A percentile compares a stretch with the other conserved stretches of the same genome.
Conservation (phyloP, 2,329 filamentous ascomycete species). For the Talaromyces sp. region DNA sequence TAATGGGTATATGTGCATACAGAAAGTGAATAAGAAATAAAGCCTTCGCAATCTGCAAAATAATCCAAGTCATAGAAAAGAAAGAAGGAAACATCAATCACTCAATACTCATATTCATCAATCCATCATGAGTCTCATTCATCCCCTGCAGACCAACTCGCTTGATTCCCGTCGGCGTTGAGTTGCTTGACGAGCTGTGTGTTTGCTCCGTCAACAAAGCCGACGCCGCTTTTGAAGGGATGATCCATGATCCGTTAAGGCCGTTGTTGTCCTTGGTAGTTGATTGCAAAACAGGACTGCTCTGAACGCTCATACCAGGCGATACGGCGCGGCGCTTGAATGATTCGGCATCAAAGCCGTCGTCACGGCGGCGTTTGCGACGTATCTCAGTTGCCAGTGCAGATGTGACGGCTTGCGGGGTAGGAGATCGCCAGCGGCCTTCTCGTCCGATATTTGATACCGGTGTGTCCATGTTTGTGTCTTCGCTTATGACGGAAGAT, state of each 20-base stretch:
- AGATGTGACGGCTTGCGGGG: constrained; percentile 40
- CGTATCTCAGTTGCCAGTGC: constrained; percentile 71
- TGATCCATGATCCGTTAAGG: constrained; percentile 63
- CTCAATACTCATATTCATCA: constrained; percentile 98
- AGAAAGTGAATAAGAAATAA: neutral
- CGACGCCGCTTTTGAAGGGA: constrained; percentile 60
- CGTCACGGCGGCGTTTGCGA: constrained; percentile 78
- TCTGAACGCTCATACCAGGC: constrained; percentile 85
- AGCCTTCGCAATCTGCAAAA: neutral
- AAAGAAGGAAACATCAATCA: constrained; percentile 41
- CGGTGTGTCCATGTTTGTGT: constrained; percentile 42
- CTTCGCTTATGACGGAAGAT: constrained; percentile 48
- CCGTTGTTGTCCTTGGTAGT: constrained; percentile 65
- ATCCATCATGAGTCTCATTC: constrained; percentile 89
- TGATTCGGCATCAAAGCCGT: constrained; percentile 82
- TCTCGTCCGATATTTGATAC: constrained; percentile 37
- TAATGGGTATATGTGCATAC: neutral
- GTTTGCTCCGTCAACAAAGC: constrained; percentile 47
- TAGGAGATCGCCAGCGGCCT: constrained; percentile 40
- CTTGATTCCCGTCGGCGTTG: constrained; percentile 55
- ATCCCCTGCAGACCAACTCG: constrained; percentile 84
- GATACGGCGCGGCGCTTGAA: constrained; percentile 92
- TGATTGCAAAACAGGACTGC: constrained; percentile 77
- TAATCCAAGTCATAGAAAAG: neutral
- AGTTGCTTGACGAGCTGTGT: constrained; percentile 34